Conservation (phyloP, 176 grass and related monocot genomes). For the Typha latifolia region DNA sequence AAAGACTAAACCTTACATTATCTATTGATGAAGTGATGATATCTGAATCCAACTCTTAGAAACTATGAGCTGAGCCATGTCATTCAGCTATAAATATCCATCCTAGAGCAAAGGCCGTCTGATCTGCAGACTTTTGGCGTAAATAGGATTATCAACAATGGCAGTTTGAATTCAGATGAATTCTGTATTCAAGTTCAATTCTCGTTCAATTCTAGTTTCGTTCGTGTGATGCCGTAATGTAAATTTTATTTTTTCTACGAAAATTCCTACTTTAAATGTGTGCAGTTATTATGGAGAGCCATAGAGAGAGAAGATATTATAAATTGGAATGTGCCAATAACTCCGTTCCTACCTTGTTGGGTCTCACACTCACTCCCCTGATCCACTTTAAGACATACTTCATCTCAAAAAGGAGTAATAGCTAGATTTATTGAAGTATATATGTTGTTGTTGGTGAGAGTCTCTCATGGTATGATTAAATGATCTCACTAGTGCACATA, state of each 20-base stretch:
- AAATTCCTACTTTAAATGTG: not conserved
- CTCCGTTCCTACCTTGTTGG: not conserved
- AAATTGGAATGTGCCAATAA: not conserved
- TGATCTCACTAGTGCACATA: slow-evolving; percentile 1
- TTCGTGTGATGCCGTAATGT: not conserved
- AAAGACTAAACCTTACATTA: too few species aligned
- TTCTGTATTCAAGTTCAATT: too few species aligned
- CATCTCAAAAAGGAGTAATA: not conserved
- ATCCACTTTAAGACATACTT: not conserved
- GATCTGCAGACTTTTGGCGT: too few species aligned
- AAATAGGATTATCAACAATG: too few species aligned
- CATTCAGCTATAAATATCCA: too few species aligned
- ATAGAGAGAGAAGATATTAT: not conserved
- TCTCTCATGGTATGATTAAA: not conserved
- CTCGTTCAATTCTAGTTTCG: not conserved
- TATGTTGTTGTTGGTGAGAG: not conserved
- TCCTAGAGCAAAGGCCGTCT: too few species aligned
- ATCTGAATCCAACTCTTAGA: too few species aligned
- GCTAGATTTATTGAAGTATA: not conserved
- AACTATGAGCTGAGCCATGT: too few species aligned
- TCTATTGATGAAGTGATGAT: too few species aligned
- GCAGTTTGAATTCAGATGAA: too few species aligned
- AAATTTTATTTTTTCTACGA: not conserved
- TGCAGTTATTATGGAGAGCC: not conserved
- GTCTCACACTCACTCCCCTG: not conserved